Evolutionary conservation across 352 stramenopile species (phyloP), one percentile per base, ranked within the genome.

Genomic region (Globisporangium nagaii): DNA sequence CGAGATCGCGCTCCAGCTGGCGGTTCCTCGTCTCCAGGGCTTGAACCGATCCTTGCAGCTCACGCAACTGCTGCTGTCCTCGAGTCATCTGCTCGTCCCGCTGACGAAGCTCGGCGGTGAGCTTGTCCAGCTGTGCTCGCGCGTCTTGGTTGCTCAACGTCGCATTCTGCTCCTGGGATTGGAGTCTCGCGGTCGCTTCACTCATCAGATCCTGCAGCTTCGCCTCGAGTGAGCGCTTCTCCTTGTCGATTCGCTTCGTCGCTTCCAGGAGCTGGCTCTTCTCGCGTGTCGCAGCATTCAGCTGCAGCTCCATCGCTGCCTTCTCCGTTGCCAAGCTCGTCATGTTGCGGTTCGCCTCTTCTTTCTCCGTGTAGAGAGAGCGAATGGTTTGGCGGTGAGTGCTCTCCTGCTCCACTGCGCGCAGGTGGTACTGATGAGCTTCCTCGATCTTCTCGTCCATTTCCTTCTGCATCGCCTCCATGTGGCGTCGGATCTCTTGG

Each of bases 351-450:
- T 70, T 83, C 47, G 78, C 40, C 10, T 82, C 75, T 56, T 89
- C 78, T 46, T 87, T 91, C 39, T 91, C 80, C 17, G 69, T 63
- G 49, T 68, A 62, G 22, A 91, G 53, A 24, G 61, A 71, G 8
- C 71, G 74, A 9, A 85, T 69, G 10, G 69, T 70, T 37, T 73
- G 68, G 11, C 77, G 70, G 42, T 88, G 72, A 24, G 67, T 59
- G 19, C 54, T 73, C 27, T 87, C 65, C 54, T 85, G 63, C 42
- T 90, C 75, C 4, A 67, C 49, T 20, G 67, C 64, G 24, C 57
- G 63, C 40, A 71, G 55, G 20, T 85, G 69, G 12, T 69, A 41
- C 27, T 65, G 58, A n/a, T 71, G 75, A 7, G 70, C 66, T 58
- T 88, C 67, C 17, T 79, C 58, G 19, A 84, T 60, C 48, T 75